phyloP scores from a whole-genome alignment of 2,329 filamentous ascomycete genomes.

The Setomelanomma holmii region DNA sequence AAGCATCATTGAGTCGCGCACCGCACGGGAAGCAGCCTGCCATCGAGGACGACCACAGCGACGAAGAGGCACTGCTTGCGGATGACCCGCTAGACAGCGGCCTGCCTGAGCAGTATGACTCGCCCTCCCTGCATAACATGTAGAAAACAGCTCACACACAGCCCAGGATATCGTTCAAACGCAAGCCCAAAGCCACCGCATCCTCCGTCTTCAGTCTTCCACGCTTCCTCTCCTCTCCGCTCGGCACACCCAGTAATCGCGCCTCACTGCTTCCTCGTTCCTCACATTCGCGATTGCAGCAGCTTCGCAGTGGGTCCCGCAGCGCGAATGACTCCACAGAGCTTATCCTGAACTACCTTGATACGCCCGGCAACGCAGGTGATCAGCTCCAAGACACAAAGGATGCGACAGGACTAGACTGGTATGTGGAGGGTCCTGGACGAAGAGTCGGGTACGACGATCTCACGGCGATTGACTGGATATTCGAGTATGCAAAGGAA shows the following conservation, averaged over 20 bases:
- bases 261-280: slow-evolving; percentile 37
- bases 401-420: slow-evolving; percentile 66
- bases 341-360: slow-evolving; percentile 52
- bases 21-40: slow-evolving; percentile 42
- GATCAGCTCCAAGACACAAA: slow-evolving; percentile 52
- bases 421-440: slow-evolving; percentile 89
- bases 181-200: slow-evolving; percentile 62
- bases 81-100: slow-evolving; percentile 64
- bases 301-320: slow-evolving; percentile 22
- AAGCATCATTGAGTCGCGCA: slow-evolving; percentile 55
- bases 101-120: slow-evolving; percentile 53
- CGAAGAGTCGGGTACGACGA: slow-evolving; percentile 94
- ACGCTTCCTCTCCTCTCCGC: slow-evolving; percentile 53
- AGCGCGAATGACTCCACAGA: slow-evolving; percentile 42
- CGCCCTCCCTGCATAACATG: not conserved
- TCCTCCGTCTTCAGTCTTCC: slow-evolving; percentile 52
- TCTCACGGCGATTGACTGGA: slow-evolving; percentile 98
- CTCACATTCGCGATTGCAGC: slow-evolving; percentile 32
- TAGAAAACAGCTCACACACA: not conserved
- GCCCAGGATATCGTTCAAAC: slow-evolving; percentile 71
- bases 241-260: slow-evolving; percentile 36
- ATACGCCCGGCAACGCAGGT: slow-evolving; percentile 47
- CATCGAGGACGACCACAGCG: slow-evolving; percentile 52
- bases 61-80: slow-evolving; percentile 59
- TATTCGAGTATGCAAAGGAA: slow-evolving; percentile 98